Conservation (phyloP, 1,284 basidiomycete species). For the Apiotrichum gracile region DNA sequence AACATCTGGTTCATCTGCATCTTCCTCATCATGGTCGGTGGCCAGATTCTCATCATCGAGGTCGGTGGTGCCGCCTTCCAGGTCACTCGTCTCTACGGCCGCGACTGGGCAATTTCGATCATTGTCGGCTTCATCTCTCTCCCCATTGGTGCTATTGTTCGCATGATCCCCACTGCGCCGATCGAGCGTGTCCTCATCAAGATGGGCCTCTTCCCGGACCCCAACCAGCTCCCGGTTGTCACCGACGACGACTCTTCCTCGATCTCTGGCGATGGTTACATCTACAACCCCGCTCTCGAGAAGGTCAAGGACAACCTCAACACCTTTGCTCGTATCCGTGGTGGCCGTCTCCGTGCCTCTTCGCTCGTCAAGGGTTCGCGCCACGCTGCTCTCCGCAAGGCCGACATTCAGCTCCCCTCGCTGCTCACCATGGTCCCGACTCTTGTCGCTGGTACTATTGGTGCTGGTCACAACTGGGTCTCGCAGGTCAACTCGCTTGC, state of each 20-base stretch:
- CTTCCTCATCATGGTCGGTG: constrained; percentile 71
- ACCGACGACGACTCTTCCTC: constrained; percentile 52
- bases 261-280: constrained; percentile 53
- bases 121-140: constrained; percentile 75
- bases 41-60: constrained; percentile 85
- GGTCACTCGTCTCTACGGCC: constrained; percentile 69
- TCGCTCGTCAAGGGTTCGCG: constrained; percentile 75
- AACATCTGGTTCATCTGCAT: constrained; percentile 88
- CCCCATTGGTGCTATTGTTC: constrained; percentile 77
- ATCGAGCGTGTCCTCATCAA: constrained; percentile 66
- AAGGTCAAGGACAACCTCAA: constrained; percentile 77
- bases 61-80: constrained; percentile 88
- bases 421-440: constrained; percentile 85
- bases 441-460: constrained; percentile 75
- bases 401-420: constrained; percentile 52
- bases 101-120: constrained; percentile 90
- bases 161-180: constrained; percentile 73
- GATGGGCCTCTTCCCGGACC: constrained; percentile 61
- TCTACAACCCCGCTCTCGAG: constrained; percentile 48
- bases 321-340: constrained; percentile 73
- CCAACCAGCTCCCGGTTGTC: constrained; percentile 60
- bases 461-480: constrained; percentile 54
- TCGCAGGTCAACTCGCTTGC: constrained; percentile 17
- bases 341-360: constrained; percentile 64
- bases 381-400: constrained; percentile 54